Evolutionary conservation across 176 grass and related monocot genomes (phyloP).

Genomic region (Echinochloa phyllopogon): DNA sequence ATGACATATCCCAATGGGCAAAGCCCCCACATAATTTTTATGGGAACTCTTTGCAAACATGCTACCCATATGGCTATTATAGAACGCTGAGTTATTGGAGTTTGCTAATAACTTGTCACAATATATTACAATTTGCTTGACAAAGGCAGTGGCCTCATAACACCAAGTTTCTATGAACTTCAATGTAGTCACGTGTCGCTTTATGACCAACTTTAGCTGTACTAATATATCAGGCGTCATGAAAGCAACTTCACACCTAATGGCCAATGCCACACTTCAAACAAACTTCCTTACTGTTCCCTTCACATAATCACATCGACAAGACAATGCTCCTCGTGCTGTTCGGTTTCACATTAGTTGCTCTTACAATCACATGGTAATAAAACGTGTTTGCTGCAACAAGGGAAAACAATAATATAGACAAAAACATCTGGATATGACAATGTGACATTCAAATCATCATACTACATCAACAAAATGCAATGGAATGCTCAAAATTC

Average conservation of each 20-base stretch:
- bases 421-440: background rate
- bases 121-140: background rate
- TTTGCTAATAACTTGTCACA: background rate
- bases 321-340: background rate
- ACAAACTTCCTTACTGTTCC: background rate
- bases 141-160: background rate
- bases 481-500: background rate
- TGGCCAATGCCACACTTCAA: background rate
- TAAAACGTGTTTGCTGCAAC: background rate
- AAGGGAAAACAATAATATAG: background rate
- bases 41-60: background rate
- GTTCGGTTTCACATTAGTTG: background rate
- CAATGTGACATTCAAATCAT: background rate
- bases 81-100: background rate
- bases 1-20: background rate
- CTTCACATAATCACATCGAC: background rate
- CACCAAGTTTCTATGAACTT: background rate
- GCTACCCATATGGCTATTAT: background rate
- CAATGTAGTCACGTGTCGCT: background rate
- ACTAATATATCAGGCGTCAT: background rate
- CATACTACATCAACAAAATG: background rate
- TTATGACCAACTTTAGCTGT: background rate
- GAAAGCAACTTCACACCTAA: constrained; percentile 10
- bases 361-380: background rate
- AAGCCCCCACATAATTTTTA: background rate